Base-by-base conservation (phyloP, 768 basidiomycete species). In the Kwoniella sp. region DNA sequence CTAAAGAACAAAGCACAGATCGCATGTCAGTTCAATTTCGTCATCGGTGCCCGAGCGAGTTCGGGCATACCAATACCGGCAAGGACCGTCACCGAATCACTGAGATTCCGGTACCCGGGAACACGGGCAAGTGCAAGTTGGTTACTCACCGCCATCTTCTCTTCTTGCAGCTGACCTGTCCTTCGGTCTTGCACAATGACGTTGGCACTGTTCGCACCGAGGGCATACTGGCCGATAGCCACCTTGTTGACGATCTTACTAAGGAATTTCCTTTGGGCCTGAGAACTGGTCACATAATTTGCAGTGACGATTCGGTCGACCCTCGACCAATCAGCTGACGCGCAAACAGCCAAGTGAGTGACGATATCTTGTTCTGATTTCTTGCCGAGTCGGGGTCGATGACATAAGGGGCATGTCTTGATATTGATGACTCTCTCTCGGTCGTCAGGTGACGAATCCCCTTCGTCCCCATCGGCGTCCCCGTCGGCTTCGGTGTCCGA, bases 181-280 rank as follows among this genome's bases (percentile, higher is more conserved):
- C 86, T 80, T 15, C 95, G 85, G 77, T 97, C 93, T 81, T 98
- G 95, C 0, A 99, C 94, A 63, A 97, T 92, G 69, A 99, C 96
- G 76, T 99, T 99, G 25, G 93, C 95, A 56, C 92, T 94, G 74
- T 99, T 96, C 69, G 95, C 95, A 0, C 95, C 95, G 26, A 98
- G 85, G 70, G 85, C 85, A 81, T 98, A 98, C 60, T 89, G 85
- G 10, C 94, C 95, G 67, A 86, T 86, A 0, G 90, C 88, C 5
- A 96, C 86, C 81, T 92, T 93, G 24, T 86, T 84, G 57, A 97
- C 85, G 40, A 97, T 85, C 82, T 89, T 91, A 65, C 92, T 92
- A 76, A 94, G 90, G 89, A 92, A 97, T 82, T 99, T 99, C 74
- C 95, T 83, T 83, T 98, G 94, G 65, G 95, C 95, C 82, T 96